Percentiles rank a stretch among this genome's conserved stretches.
These are phyloP conservation scores for Schwanniomyces polymorphus DNA, from an alignment of 805 yeast species.

Conservation along the genomic window DNA sequence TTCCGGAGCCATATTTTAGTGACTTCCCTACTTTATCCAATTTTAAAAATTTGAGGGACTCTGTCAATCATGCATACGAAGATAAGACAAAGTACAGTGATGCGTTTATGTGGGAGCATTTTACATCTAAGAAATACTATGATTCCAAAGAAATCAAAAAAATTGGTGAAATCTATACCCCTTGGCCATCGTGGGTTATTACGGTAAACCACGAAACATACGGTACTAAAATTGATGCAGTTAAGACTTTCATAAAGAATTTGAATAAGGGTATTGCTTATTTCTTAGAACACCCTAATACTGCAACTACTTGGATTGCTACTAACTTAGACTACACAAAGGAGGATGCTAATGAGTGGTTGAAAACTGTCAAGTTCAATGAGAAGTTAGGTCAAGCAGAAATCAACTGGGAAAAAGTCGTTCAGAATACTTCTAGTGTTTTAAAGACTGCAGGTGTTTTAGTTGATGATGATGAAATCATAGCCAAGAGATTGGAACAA, in stretches of 20 bases:
- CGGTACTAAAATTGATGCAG: slow-evolving; percentile 18
- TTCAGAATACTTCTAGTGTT: slow-evolving; percentile 54
- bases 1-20: slow-evolving; percentile 50
- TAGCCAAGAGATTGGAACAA: slow-evolving; percentile 24
- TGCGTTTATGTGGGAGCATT: slow-evolving; percentile 95
- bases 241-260: slow-evolving; percentile 47
- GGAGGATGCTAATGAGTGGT: slow-evolving; percentile 81
- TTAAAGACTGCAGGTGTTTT: slow-evolving; percentile 66
- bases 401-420: slow-evolving; percentile 51
- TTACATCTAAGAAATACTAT: slow-evolving; percentile 83
- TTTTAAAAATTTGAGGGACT: slow-evolving; percentile 74
- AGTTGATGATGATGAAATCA: slow-evolving; percentile 25
- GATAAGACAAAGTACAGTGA: slow-evolving; percentile 54
- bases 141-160: slow-evolving; percentile 76
- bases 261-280: slow-evolving; percentile 68
- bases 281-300: slow-evolving; percentile 60
- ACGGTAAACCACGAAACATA: slow-evolving; percentile 48
- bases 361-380: slow-evolving; percentile 69
- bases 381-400: slow-evolving; percentile 35
- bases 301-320: slow-evolving; percentile 64
- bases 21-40: slow-evolving; percentile 60
- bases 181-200: slow-evolving; percentile 96
- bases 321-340: slow-evolving; percentile 70
- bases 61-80: slow-evolving; percentile 59
- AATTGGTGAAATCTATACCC: slow-evolving; percentile 88